Conservation (phyloP, 2,329 filamentous ascomycete genomes). For the Ceratocystis albifundus region DNA sequence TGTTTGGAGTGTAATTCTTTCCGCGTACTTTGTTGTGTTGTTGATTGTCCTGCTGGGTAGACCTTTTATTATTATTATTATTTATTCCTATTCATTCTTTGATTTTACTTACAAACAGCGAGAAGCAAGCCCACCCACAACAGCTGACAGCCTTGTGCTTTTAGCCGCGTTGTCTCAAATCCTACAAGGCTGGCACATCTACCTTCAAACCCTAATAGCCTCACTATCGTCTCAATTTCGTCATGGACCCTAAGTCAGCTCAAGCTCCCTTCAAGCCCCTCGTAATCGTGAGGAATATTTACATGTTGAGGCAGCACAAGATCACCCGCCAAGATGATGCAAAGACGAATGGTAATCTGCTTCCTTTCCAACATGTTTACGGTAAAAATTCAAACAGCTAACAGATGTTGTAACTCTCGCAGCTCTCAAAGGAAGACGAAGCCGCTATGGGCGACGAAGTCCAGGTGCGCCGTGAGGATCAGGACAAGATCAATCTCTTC, state of each 20-base stretch:
- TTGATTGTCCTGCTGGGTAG: neutral
- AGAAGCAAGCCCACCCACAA: too few species aligned
- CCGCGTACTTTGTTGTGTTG: neutral
- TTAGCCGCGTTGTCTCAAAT: constrained; percentile 8
- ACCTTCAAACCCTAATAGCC: neutral
- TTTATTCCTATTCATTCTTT: neutral
- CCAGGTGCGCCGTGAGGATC: constrained; percentile 89
- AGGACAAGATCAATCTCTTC: constrained; percentile 98
- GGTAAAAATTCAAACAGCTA: constrained; percentile 22
- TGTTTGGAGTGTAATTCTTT: too few species aligned
- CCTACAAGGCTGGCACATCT: constrained; percentile 6
- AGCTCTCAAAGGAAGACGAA: constrained; percentile 95
- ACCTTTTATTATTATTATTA: too few species aligned
- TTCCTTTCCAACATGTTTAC: neutral
- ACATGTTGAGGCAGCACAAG: too few species aligned
- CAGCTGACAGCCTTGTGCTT: neutral
- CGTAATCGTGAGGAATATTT: neutral
- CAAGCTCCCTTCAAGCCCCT: neutral
- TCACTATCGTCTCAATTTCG: neutral
- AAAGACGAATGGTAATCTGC: constrained; percentile 46
- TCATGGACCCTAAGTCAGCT: neutral
- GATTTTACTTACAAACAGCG: neutral
- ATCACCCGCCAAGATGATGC: constrained; percentile 37
- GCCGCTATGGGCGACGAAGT: constrained; percentile 66
- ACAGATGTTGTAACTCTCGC: constrained; percentile 17